Evolutionary conservation across 2,329 filamentous ascomycete species (phyloP).

Genomic region (Neonectria ditissima): DNA sequence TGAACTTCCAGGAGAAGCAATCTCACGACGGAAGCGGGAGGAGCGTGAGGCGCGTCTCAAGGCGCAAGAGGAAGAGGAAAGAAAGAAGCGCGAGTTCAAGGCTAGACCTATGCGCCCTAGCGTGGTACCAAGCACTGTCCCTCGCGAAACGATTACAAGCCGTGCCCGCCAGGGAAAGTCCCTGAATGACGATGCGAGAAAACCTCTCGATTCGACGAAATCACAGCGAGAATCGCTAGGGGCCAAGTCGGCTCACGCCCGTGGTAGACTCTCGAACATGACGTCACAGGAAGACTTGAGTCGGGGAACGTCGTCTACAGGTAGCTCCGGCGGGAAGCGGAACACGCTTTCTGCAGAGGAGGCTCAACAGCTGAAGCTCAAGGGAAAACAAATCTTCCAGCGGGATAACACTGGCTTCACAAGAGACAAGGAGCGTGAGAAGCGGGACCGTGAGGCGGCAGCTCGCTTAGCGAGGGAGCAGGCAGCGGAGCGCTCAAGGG

Average conservation of each 20-base stretch:
- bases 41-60: slow-evolving; percentile 66
- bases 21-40: slow-evolving; percentile 67
- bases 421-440: slow-evolving; percentile 64
- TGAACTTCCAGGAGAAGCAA: slow-evolving; percentile 72
- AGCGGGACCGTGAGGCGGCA: slow-evolving; percentile 64
- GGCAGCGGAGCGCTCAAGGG: slow-evolving; percentile 70
- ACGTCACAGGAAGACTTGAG: slow-evolving; percentile 44
- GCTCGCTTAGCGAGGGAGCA: slow-evolving; percentile 68
- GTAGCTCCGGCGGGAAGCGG: slow-evolving; percentile 58
- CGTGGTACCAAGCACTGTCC: slow-evolving; percentile 54
- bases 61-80: slow-evolving; percentile 70
- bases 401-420: slow-evolving; percentile 61
- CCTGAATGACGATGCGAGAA: slow-evolving; percentile 43
- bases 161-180: slow-evolving; percentile 63
- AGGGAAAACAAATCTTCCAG: slow-evolving; percentile 66
- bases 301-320: slow-evolving; percentile 58
- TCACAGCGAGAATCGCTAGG: slow-evolving; percentile 44
- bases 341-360: slow-evolving; percentile 64
- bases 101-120: slow-evolving; percentile 66
- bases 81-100: slow-evolving; percentile 72
- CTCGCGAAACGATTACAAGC: slow-evolving; percentile 70
- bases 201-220: slow-evolving; percentile 28
- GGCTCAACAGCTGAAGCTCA: slow-evolving; percentile 61
- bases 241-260: slow-evolving; percentile 33
- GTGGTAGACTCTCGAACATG: slow-evolving; percentile 45